Percentiles rank a stretch among this genome's conserved stretches.
These are phyloP conservation scores for Aethionema arabicum DNA, from an alignment of 345 rosid species.

Conservation along the genomic window DNA sequence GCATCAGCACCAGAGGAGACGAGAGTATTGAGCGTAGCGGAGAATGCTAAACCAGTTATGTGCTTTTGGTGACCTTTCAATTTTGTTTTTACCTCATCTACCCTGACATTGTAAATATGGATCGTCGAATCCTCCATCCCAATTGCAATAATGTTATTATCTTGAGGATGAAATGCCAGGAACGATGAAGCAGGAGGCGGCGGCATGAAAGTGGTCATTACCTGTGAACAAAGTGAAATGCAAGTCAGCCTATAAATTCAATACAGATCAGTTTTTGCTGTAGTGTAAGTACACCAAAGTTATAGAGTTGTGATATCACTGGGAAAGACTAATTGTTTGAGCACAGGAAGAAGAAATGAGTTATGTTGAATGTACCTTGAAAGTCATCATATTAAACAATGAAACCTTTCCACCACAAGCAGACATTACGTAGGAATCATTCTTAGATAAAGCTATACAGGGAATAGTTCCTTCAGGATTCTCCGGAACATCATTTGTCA, in stretches of 20 bases:
- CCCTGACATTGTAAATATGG: constrained; percentile 71
- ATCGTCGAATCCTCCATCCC: constrained; percentile 87
- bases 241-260: constrained; percentile 10
- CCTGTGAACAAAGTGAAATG: constrained; percentile 40
- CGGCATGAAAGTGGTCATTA: constrained; percentile 77
- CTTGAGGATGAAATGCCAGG: constrained; percentile 76
- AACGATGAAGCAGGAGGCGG: constrained; percentile 76
- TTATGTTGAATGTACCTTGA: constrained; percentile 46
- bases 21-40: constrained; percentile 55
- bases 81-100: constrained; percentile 79
- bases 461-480: constrained; percentile 68
- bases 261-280: neutral
- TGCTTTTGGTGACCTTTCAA: constrained; percentile 72
- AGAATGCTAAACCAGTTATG: constrained; percentile 72
- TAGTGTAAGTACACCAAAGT: constrained; percentile 2
- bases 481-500: constrained; percentile 66
- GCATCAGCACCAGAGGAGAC: constrained; percentile 89
- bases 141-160: constrained; percentile 73
- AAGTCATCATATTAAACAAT: constrained; percentile 32
- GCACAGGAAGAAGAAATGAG: neutral
- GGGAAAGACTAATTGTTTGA: constrained; percentile 13
- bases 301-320: constrained; percentile 1
- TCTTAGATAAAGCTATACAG: constrained; percentile 86
- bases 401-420: constrained; percentile 83
- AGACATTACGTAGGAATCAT: constrained; percentile 81